Conservation (phyloP, 2,329 filamentous ascomycete species). For the Colletotrichum siamense region DNA sequence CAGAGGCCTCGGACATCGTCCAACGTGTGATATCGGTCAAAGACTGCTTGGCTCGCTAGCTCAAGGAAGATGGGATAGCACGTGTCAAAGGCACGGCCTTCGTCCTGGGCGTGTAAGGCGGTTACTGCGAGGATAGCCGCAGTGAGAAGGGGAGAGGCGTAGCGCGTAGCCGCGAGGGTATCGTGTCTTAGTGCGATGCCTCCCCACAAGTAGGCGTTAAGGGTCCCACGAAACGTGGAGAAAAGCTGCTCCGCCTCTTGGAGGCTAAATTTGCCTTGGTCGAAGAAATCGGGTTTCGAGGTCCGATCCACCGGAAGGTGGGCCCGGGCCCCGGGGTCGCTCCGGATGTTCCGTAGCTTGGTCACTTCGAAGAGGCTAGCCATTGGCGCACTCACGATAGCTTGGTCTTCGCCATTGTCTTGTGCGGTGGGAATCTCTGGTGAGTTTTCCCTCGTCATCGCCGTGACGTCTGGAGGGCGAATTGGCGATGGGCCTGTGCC, state of each 20-base stretch:
- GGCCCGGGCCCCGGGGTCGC: conserved; percentile 29
- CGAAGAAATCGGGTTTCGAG: conserved; percentile 32
- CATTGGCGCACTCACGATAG: conserved; percentile 36
- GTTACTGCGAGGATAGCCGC: conserved; percentile 38
- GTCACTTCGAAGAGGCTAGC: conserved; percentile 37
- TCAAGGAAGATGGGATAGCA: conserved; percentile 65
- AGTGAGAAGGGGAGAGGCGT: conserved; percentile 33
- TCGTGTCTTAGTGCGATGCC: conserved; percentile 34
- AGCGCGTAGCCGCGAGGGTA: conserved; percentile 29
- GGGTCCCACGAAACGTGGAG: conserved; percentile 29
- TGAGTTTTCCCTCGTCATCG: conserved; percentile 38
- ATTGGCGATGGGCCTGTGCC: conserved; percentile 23
- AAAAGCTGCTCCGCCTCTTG: conserved; percentile 33
- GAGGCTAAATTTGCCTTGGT: conserved; percentile 29
- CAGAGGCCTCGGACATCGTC: conserved; percentile 67
- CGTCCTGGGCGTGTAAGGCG: conserved; percentile 32
- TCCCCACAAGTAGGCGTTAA: conserved; percentile 38
- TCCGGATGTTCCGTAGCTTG: conserved; percentile 36
- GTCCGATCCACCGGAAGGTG: conserved; percentile 11
- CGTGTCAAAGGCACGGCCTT: conserved; percentile 54
- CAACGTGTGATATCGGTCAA: conserved; percentile 56
- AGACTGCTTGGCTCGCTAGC: conserved; percentile 62
- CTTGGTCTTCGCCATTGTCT: conserved; percentile 28
- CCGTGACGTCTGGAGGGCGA: conserved; percentile 27
- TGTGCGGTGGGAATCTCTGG: conserved; percentile 25